Conservation (phyloP, 805 yeast species). For the Ogataea salicorniae region DNA sequence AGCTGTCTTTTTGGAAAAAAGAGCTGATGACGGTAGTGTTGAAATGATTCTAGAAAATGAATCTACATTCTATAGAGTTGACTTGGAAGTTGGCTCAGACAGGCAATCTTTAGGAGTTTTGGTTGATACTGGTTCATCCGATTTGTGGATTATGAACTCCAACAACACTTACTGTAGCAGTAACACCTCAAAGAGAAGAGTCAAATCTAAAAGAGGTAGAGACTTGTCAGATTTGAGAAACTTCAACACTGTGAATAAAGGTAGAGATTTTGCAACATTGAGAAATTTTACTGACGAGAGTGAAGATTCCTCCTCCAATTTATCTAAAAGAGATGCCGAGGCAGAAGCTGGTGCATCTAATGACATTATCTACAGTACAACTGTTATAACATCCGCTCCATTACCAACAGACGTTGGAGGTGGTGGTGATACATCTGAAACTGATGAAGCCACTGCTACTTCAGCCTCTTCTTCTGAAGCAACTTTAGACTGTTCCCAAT, state of each 20-base stretch:
- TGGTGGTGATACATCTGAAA: neutral
- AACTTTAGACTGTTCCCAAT: constrained; percentile 36
- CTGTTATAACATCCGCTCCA: neutral
- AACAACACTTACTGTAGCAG: constrained; percentile 42
- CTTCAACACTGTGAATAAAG: constrained; percentile 1
- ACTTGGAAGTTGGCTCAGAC: constrained; percentile 51
- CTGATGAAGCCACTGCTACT: constrained; percentile 1
- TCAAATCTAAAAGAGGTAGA: constrained; percentile 3
- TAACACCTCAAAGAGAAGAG: neutral
- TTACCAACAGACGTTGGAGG: neutral
- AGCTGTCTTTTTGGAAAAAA: constrained; percentile 20
- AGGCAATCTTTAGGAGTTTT: constrained; percentile 49
- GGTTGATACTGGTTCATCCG: constrained; percentile 76
- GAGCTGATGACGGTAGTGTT: constrained; percentile 24
- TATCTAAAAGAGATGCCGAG: no score
- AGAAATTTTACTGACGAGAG: no score
- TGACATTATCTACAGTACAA: neutral
- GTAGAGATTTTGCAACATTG: no score
- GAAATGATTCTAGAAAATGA: constrained; percentile 34
- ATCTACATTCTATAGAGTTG: constrained; percentile 40
- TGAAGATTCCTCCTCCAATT: no score
- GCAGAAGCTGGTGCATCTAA: neutral
- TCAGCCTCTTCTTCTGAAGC: constrained; percentile 7
- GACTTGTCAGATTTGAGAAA: constrained; percentile 2
- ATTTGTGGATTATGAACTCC: constrained; percentile 56